Percentiles rank a stretch among this genome's conserved stretches.
phyloP scores from a whole-genome alignment of 1,139 yeast genomes.

The Debaryomycetaceae sp. region DNA sequence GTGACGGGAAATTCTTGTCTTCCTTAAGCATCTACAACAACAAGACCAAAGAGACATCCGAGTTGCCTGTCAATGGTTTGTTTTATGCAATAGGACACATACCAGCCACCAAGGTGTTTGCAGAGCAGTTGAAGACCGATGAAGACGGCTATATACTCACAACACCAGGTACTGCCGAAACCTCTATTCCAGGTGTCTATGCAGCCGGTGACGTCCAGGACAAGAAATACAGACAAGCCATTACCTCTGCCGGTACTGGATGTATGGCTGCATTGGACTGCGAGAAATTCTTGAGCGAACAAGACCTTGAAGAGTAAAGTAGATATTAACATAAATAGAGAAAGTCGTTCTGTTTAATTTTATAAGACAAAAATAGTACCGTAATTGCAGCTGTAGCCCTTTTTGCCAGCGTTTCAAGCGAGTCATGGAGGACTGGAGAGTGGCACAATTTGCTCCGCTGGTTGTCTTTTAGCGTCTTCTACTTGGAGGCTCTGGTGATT shows the following conservation, averaged over 20 bases:
- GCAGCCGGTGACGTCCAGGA: slow-evolving; percentile 99
- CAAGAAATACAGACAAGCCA: slow-evolving; percentile 95
- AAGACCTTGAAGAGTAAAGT: slow-evolving; percentile 30
- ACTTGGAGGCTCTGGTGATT: too few species aligned
- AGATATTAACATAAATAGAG: too few species aligned
- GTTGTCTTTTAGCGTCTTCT: too few species aligned
- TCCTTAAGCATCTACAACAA: slow-evolving; percentile 63
- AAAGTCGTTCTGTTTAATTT: too few species aligned
- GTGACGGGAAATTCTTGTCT: slow-evolving; percentile 77
- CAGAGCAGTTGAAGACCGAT: slow-evolving; percentile 77
- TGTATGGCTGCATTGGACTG: slow-evolving; percentile 99
- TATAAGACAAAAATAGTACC: too few species aligned
- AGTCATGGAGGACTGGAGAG: too few species aligned
- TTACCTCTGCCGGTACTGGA: slow-evolving; percentile 98
- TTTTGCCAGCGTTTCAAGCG: too few species aligned
- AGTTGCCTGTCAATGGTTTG: slow-evolving; percentile 81
- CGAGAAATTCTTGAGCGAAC: slow-evolving; percentile 76
- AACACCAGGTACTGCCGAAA: slow-evolving; percentile 80
- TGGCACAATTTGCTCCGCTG: too few species aligned
- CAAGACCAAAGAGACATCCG: slow-evolving; percentile 63
- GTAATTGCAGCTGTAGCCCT: too few species aligned
- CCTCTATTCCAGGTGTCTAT: slow-evolving; percentile 87
- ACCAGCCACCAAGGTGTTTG: slow-evolving; percentile 83
- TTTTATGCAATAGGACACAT: slow-evolving; percentile 98
- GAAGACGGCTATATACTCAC: slow-evolving; percentile 86